A percentile compares a stretch with the other conserved stretches of the same genome.
Evolutionary conservation across 768 basidiomycete species (phyloP).

Genomic region (Tephrocybe rancida): DNA sequence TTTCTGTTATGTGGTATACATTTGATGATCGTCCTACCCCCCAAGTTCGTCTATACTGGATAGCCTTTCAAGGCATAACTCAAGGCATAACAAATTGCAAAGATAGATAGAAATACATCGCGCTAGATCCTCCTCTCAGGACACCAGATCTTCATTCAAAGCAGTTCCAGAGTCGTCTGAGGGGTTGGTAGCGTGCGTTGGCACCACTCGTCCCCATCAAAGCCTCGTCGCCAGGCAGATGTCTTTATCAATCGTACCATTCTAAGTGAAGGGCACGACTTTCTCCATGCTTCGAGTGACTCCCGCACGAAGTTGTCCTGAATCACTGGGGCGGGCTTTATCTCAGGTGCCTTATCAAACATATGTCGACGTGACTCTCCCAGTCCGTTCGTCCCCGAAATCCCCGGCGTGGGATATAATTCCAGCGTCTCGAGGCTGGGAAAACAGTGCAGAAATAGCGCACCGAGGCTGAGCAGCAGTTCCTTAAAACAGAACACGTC

Average conservation of each 20-base stretch:
- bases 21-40: too few species aligned
- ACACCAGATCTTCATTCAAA: too few species aligned
- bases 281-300: conserved; percentile 45
- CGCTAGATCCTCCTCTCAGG: too few species aligned
- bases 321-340: conserved; percentile 2
- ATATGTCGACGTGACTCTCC: too few species aligned
- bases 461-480: conserved; percentile 41
- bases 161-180: too few species aligned
- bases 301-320: conserved; percentile 33
- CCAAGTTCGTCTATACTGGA: too few species aligned
- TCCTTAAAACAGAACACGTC: not conserved
- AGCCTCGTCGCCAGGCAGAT: conserved; percentile 40
- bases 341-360: too few species aligned
- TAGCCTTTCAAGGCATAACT: too few species aligned
- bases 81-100: too few species aligned
- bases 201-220: conserved; percentile 37
- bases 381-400: too few species aligned
- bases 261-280: conserved; percentile 37
- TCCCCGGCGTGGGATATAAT: conserved; percentile 29
- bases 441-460: conserved; percentile 40
- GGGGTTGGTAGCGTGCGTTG: conserved; percentile 16
- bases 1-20: too few species aligned
- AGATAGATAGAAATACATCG: too few species aligned
- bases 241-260: conserved; percentile 43
- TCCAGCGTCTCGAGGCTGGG: conserved; percentile 38